A percentile compares a stretch with the other conserved stretches of the same genome.
These are phyloP conservation scores for Quercus phellos DNA, from an alignment of 331 rosid genomes.

Conservation along the genomic window DNA sequence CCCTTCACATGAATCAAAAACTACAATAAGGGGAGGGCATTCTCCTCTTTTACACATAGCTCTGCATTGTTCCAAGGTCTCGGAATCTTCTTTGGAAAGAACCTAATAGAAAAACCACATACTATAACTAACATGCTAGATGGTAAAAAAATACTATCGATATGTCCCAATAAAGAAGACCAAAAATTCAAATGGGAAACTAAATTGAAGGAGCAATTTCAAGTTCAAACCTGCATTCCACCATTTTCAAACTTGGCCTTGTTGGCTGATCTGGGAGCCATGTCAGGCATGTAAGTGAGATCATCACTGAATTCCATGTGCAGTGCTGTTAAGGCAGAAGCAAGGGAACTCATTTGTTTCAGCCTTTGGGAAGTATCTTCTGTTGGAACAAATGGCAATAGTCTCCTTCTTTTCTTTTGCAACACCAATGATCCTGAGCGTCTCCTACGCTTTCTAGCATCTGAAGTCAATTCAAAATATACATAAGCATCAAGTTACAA, in stretches of 20 bases:
- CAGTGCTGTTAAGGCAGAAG: constrained; percentile 61
- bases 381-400: constrained; percentile 67
- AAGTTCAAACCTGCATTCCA: constrained; percentile 79
- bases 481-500: constrained; percentile 8
- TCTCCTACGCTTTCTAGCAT: constrained; percentile 59
- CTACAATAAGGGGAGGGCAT: constrained; percentile 68
- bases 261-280: constrained; percentile 72
- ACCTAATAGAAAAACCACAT: constrained; percentile 29
- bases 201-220: not conserved
- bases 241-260: constrained; percentile 55
- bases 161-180: not conserved
- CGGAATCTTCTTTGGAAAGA: constrained; percentile 62
- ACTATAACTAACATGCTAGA: constrained; percentile 5
- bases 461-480: constrained; percentile 34
- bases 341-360: constrained; percentile 77
- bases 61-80: constrained; percentile 64
- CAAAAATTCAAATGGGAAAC: not conserved
- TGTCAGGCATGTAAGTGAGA: constrained; percentile 49
- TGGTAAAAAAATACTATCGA: not conserved
- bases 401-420: constrained; percentile 71
- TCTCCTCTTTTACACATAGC: constrained; percentile 63
- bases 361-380: constrained; percentile 55
- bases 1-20: constrained; percentile 78
- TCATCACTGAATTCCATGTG: constrained; percentile 63
- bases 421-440: constrained; percentile 52